Evolutionary conservation across 75 land plant species (phyloP).

Genomic region (Cryptomeria japonica): DNA sequence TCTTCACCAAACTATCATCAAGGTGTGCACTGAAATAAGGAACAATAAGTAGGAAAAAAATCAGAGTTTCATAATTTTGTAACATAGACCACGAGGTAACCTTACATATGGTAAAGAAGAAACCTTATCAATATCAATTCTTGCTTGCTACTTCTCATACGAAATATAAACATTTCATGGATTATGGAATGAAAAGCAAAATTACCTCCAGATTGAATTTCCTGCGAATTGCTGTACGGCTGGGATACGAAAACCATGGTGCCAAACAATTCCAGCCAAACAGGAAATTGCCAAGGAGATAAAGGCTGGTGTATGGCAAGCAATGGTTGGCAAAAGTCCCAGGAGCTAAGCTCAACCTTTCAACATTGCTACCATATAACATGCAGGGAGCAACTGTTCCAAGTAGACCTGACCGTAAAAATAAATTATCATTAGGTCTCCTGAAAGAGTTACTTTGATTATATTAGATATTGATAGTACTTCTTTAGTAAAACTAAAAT

Average conservation of each 20-base stretch:
- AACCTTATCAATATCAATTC: neutral
- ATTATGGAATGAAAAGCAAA: neutral
- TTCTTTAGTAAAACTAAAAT: neutral
- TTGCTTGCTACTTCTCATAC: neutral
- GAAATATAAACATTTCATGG: neutral
- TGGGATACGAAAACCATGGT: conserved; percentile 75
- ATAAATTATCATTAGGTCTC: conserved; percentile 3
- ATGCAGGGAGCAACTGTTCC: conserved; percentile 82
- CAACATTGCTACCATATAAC: conserved; percentile 81
- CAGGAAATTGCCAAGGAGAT: conserved; percentile 64
- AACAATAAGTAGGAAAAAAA: neutral
- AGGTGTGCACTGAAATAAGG: neutral
- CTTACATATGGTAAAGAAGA: neutral
- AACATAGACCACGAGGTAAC: neutral
- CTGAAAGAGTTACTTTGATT: neutral
- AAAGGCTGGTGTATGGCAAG: conserved; percentile 70
- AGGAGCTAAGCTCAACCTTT: conserved; percentile 61
- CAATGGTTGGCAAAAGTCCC: conserved; percentile 72
- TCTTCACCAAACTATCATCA: neutral
- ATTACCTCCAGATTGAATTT: conserved; percentile 83
- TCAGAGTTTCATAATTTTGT: neutral
- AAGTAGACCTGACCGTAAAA: conserved; percentile 63
- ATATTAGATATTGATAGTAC: neutral
- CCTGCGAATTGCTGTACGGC: conserved; percentile 69
- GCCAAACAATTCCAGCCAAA: conserved; percentile 77